Conservation (phyloP, 805 yeast genomes). For the Cyberlindnera subsufficiens region DNA sequence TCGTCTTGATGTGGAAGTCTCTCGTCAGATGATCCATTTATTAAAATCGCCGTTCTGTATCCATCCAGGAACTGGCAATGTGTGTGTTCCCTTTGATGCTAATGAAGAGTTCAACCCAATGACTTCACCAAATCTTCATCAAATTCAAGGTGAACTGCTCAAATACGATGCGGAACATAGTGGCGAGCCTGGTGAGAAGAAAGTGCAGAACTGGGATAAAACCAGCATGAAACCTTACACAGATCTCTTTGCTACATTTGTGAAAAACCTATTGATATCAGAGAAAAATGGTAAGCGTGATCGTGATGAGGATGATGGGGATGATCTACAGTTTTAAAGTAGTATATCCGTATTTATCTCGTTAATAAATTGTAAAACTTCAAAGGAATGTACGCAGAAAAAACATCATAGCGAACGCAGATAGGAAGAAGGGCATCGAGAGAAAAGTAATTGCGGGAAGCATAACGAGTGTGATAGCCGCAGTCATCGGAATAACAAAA, state of each 20-base stretch:
- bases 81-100: conserved; percentile 75
- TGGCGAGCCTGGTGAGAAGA: conserved; percentile 10
- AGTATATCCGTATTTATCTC: not conserved
- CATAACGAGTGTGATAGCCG: not conserved
- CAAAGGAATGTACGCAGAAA: not conserved
- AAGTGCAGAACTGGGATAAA: conserved; percentile 44
- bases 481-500: not conserved
- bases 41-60: conserved; percentile 95
- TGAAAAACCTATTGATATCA: conserved; percentile 47
- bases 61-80: conserved; percentile 92
- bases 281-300: conserved; percentile 41
- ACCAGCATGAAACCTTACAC: conserved; percentile 70
- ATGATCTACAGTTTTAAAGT: conserved; percentile 9
- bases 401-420: not conserved
- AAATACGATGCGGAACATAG: conserved; percentile 31
- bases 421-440: not conserved
- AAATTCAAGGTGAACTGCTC: conserved; percentile 60
- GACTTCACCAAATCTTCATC: conserved; percentile 68
- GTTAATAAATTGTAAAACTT: not conserved
- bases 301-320: conserved; percentile 26
- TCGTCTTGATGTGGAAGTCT: conserved; percentile 87
- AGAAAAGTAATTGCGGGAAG: not conserved
- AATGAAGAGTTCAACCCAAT: conserved; percentile 64
- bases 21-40: conserved; percentile 83
- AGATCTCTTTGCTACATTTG: conserved; percentile 59